Evolutionary conservation across 345 rosid genomes (phyloP), one percentile per base, ranked within the genome.

Genomic region (Theobroma cacao): DNA sequence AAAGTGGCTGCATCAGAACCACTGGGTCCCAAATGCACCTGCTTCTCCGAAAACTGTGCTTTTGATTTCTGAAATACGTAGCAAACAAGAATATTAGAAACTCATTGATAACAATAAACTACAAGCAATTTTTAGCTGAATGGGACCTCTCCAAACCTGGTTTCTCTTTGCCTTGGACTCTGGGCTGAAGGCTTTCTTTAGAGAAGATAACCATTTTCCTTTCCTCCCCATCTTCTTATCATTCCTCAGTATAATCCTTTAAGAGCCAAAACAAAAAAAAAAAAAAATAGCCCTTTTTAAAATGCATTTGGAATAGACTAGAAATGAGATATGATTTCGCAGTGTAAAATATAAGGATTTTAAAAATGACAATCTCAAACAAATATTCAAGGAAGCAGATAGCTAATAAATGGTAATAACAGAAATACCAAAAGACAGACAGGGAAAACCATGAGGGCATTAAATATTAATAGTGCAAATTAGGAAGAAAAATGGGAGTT

Each of bases 161-260:
- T 89, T 85, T 79, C 83, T 88, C 83, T 80, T 87, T 82, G 81
- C 88, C 78, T 86, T 90, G 18, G 97, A 87, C 17, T 91, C 89
- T 14, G 97, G 94, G 79, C 95, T 91, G 78, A 93, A 89, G 52
- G 94, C 94, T 78, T 90, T 96, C 92, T 87, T 96, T 69, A 96
- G 90, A 59, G 85, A 87, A 38, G 97, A 88, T 84, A 96, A 88
- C 99, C 99, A 96, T 78, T 92, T 96, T 26, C 94, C 97, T 82
- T 94, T 93, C 79, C 81, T 89, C 65, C 99, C 98, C 99, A 96
- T 96, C 85, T 86, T 82, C 80, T 83, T 80, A 86, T 82, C 87
- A 78, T 86, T 85, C 81, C 84, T 69, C 76, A 64, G 34, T 71
- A 40, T 43, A 55, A 83, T 53, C 79, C 64, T 70, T 61, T 36